A percentile compares a stretch with the other conserved stretches of the same genome.
Conservation (phyloP, 257 asterid genomes). For the Forsythia viridissima region DNA sequence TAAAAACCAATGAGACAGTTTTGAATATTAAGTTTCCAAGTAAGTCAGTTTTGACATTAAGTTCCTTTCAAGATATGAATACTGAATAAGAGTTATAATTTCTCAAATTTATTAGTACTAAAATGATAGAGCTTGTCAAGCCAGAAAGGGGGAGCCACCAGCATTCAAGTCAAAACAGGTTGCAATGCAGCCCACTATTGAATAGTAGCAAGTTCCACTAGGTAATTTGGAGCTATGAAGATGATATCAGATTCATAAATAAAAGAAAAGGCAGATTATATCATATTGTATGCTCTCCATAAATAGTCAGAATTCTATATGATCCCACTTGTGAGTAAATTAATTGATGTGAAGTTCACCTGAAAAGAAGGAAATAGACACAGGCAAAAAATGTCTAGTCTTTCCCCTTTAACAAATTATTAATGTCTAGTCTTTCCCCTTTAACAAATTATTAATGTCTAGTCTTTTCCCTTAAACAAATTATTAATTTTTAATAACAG, state of each 20-base stretch:
- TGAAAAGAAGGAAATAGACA: neutral
- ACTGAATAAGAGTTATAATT: neutral
- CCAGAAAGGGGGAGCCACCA: neutral
- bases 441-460: no score
- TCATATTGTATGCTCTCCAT: neutral
- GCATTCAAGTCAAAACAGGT: neutral
- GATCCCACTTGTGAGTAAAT: neutral
- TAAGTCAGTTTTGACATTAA: conserved; percentile 3
- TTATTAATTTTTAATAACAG: neutral
- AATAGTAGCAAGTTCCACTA: neutral
- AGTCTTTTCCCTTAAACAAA: neutral
- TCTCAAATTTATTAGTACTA: neutral
- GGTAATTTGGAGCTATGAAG: neutral
- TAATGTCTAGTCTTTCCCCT: neutral
- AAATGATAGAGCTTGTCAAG: neutral
- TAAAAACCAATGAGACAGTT: neutral
- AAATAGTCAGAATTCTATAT: neutral
- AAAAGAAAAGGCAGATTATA: neutral
- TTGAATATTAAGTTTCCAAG: conserved; percentile 17
- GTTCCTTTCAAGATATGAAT: conserved; percentile 11
- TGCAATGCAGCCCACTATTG: neutral
- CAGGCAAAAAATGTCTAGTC: neutral
- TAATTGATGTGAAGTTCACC: neutral
- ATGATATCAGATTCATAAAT: neutral
- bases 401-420: neutral